phyloP scores from a whole-genome alignment of 352 stramenopile genomes.

The Phytophthora hybrid region DNA sequence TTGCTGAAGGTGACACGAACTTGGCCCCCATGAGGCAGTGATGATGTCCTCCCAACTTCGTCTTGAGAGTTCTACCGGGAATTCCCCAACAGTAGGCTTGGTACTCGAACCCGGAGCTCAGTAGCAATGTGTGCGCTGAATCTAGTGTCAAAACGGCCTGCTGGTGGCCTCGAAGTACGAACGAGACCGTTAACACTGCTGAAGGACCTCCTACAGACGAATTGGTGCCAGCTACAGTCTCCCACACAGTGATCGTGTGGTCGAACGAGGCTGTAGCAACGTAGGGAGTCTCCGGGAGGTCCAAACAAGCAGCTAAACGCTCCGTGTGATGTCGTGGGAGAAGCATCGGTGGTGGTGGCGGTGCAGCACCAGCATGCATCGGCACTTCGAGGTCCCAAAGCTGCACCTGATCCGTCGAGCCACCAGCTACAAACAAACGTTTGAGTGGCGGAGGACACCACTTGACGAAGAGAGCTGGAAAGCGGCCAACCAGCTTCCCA shows the following conservation, averaged over 20 bases:
- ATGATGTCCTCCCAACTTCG: constrained; percentile 72
- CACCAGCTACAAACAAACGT: constrained; percentile 54
- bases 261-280: constrained; percentile 85
- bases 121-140: constrained; percentile 58
- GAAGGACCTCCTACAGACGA: constrained; percentile 34
- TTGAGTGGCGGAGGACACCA: constrained; percentile 64
- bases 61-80: constrained; percentile 51
- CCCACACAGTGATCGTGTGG: constrained; percentile 78
- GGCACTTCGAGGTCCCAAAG: constrained; percentile 76
- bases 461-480: constrained; percentile 59
- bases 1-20: constrained; percentile 55
- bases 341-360: constrained; percentile 39
- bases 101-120: constrained; percentile 87
- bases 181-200: constrained; percentile 48
- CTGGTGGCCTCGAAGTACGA: constrained; percentile 68
- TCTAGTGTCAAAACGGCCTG: constrained; percentile 76
- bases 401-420: constrained; percentile 49
- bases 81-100: constrained; percentile 86
- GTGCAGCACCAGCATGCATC: constrained; percentile 36
- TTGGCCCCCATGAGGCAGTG: constrained; percentile 70
- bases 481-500: constrained; percentile 62
- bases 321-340: constrained; percentile 49
- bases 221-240: constrained; percentile 47
- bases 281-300: constrained; percentile 59
- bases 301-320: constrained; percentile 63